Base-by-base conservation (phyloP, 2,329 filamentous ascomycete species). In the Pseudogymnoascus pannorum region DNA sequence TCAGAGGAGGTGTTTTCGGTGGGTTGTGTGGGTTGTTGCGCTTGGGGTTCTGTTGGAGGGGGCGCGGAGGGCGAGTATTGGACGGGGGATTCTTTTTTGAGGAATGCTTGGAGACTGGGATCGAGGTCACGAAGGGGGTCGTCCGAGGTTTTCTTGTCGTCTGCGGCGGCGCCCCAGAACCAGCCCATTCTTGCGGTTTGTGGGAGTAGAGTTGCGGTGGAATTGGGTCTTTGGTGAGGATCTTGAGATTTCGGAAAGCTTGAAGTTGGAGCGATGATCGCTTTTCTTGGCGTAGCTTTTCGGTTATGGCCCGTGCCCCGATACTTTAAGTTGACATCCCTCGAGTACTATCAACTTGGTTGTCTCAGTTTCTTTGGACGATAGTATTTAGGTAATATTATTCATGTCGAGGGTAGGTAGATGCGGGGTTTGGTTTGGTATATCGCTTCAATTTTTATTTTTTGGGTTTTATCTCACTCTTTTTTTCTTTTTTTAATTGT, bases 81-180 rank as follows among this genome's bases (percentile, higher is more conserved):
- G 61, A 79, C 74, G n/a, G 85, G 82, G 5, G 84, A 80, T 76
- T 89, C 84, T 73, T 84, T 82, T 66, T 85, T 77, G 64, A 90
- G 79, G 70, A 87, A 89, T 33, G 87, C 83, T 66, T 82, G 81
- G 16, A 89, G 77, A 31, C 78, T 79, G 18, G 86, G 82, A 68
- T 89, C 86, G 64, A 90, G 80, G 64, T 84, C 79, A 65, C 80
- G 78, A 66, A 84, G 77, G 24, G 83, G 78, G 70, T 87, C 82
- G 62, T 80, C 73, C 1, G 64, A 51, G 24, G 42, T 64, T 60
- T 20, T 24, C 42, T 66, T 64, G n/a, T 63, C 61, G 12, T 64
- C 62, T 40, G 66, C 60, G 8, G 67, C 65, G 20, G 66, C 62
- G 7, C 71, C 69, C 71, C 71, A 73, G 57, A 72, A 71, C 71